Evolutionary conservation across 2,329 filamentous ascomycete species (phyloP).

Genomic region (Ascochyta clinopodiicola): DNA sequence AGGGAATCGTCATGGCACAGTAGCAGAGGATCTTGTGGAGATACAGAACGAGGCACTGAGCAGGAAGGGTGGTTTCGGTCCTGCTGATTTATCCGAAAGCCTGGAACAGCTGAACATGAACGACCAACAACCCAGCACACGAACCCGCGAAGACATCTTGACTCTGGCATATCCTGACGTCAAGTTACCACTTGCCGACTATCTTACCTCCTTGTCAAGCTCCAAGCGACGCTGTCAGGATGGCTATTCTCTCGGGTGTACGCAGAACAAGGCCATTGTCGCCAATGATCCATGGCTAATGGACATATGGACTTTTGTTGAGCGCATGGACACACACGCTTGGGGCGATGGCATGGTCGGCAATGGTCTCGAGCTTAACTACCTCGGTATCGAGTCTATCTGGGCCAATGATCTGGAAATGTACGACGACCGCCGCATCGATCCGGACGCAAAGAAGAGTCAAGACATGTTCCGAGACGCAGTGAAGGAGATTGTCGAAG

Average conservation of each 20-base stretch:
- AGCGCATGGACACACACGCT: constrained; percentile 69
- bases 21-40: constrained; percentile 45
- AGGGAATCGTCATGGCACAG: constrained; percentile 34
- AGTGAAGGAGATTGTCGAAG: constrained; percentile 69
- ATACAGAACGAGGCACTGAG: constrained; percentile 41
- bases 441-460: constrained; percentile 45
- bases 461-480: constrained; percentile 65
- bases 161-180: constrained; percentile 45
- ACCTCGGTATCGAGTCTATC: constrained; percentile 74
- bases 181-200: constrained; percentile 42
- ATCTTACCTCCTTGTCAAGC: constrained; percentile 46
- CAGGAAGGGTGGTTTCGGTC: constrained; percentile 36
- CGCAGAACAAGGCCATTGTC: constrained; percentile 70
- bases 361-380: constrained; percentile 73
- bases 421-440: constrained; percentile 47
- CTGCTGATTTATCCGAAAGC: constrained; percentile 35
- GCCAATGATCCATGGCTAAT: constrained; percentile 76
- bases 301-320: constrained; percentile 79
- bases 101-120: constrained; percentile 38
- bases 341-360: constrained; percentile 73
- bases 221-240: constrained; percentile 62
- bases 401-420: constrained; percentile 74
- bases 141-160: constrained; percentile 48
- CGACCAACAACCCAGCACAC: constrained; percentile 40
- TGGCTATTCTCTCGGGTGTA: constrained; percentile 65